These are phyloP conservation scores for Naumovozyma baii DNA, from an alignment of 805 yeast genomes.

Conservation along the genomic window DNA sequence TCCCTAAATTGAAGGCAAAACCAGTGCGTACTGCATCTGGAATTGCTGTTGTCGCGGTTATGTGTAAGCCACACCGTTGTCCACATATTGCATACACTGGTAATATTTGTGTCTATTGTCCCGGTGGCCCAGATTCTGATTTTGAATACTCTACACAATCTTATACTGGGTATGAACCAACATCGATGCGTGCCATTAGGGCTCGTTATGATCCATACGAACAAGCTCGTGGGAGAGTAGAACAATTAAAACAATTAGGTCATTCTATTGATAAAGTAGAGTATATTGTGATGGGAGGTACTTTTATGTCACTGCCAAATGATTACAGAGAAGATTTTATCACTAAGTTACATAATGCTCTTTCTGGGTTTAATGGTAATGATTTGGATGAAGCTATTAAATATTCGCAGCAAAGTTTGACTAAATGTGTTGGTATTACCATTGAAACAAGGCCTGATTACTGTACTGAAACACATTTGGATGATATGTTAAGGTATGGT, in stretches of 20 bases:
- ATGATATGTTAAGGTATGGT: conserved; percentile 93
- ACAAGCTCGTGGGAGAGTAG: conserved; percentile 95
- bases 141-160: conserved; percentile 97
- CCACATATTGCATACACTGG: conserved; percentile 99
- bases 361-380: conserved; percentile 82
- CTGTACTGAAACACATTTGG: conserved; percentile 89
- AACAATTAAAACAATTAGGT: conserved; percentile 88
- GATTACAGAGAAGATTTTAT: conserved; percentile 87
- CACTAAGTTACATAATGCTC: conserved; percentile 83
- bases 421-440: conserved; percentile 97
- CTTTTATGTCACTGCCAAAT: conserved; percentile 88
- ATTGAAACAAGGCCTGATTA: conserved; percentile 98
- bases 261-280: conserved; percentile 96
- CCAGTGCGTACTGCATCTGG: conserved; percentile 98
- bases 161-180: conserved; percentile 97
- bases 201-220: conserved; percentile 98
- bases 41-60: conserved; percentile 97
- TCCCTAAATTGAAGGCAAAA: conserved; percentile 94
- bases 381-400: conserved; percentile 83
- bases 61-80: conserved; percentile 98
- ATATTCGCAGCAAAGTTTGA: conserved; percentile 86
- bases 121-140: conserved; percentile 98
- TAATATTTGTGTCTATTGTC: conserved; percentile 95
- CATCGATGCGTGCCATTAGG: conserved; percentile 98
- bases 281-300: conserved; percentile 97